These are phyloP conservation scores for Cajanus cajan DNA, from an alignment of 306 rosid genomes.

Conservation along the genomic window DNA sequence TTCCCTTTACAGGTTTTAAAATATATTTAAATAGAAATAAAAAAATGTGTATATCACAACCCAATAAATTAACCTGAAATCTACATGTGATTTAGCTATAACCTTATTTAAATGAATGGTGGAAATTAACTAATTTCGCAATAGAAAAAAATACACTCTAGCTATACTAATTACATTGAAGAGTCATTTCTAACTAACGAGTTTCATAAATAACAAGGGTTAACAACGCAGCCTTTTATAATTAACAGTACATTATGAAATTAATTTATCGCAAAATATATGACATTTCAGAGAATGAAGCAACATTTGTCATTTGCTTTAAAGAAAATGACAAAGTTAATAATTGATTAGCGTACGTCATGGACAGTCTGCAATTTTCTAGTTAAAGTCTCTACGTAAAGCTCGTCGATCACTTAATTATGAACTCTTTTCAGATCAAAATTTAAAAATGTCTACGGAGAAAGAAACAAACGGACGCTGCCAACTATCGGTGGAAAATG, in stretches of 20 bases:
- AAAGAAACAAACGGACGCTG: not conserved
- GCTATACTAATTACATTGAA: not conserved
- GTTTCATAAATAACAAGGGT: not conserved
- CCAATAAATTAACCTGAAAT: not conserved
- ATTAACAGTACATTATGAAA: not conserved
- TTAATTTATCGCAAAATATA: not conserved
- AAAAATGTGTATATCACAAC: too few species aligned
- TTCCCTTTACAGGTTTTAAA: too few species aligned
- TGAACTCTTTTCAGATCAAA: not conserved
- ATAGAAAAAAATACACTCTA: too few species aligned
- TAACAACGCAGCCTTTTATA: not conserved
- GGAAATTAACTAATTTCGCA: not conserved
- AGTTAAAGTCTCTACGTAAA: not conserved
- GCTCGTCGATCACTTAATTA: not conserved
- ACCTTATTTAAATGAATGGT: not conserved
- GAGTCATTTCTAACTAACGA: not conserved
- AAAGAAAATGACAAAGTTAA: not conserved
- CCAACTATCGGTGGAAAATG: conserved; percentile 19
- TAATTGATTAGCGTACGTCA: not conserved
- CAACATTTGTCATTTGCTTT: too few species aligned
- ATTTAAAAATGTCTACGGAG: not conserved
- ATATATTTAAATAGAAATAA: too few species aligned
- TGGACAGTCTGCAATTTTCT: not conserved
- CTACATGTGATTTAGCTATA: not conserved
- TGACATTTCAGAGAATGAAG: not conserved